A percentile compares a stretch with the other conserved stretches of the same genome.
phyloP scores from a whole-genome alignment of 768 basidiomycete genomes.

The Cubamyces lactineus region DNA sequence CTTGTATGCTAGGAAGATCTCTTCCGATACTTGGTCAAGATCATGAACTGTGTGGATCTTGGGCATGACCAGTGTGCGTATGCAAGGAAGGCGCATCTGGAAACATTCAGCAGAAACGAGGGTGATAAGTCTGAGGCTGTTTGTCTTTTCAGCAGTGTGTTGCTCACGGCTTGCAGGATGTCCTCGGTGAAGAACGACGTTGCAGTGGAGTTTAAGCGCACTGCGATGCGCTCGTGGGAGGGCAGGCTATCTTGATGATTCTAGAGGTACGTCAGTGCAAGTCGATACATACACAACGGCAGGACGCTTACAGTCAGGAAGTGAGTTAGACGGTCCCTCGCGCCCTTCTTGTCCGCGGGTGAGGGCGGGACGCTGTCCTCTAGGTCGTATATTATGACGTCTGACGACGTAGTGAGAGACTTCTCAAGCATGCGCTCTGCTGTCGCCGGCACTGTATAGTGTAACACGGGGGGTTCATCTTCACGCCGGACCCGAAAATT shows the following conservation, averaged over 20 bases:
- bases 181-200: slow-evolving; percentile 72
- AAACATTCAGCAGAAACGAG: neutral
- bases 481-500: neutral
- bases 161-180: slow-evolving; percentile 57
- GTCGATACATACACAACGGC: neutral
- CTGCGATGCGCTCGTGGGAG: slow-evolving; percentile 57
- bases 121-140: neutral
- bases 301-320: slow-evolving; percentile 56
- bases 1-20: slow-evolving; percentile 42
- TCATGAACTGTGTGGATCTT: slow-evolving; percentile 78
- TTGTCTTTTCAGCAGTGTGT: neutral
- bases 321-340: slow-evolving; percentile 54
- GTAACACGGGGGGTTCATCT: neutral
- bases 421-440: slow-evolving; percentile 83
- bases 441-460: slow-evolving; percentile 68
- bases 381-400: slow-evolving; percentile 84
- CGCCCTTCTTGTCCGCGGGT: slow-evolving; percentile 56
- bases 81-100: slow-evolving; percentile 49
- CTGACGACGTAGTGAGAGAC: slow-evolving; percentile 63
- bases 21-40: slow-evolving; percentile 60
- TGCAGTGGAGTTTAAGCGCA: slow-evolving; percentile 68
- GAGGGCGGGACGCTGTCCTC: slow-evolving; percentile 83
- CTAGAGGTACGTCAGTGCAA: neutral
- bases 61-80: slow-evolving; percentile 78
- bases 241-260: slow-evolving; percentile 38